Evolutionary conservation across 495 filamentous ascomycete genomes (phyloP).

Genomic region (Aspergillus mulundensis): DNA sequence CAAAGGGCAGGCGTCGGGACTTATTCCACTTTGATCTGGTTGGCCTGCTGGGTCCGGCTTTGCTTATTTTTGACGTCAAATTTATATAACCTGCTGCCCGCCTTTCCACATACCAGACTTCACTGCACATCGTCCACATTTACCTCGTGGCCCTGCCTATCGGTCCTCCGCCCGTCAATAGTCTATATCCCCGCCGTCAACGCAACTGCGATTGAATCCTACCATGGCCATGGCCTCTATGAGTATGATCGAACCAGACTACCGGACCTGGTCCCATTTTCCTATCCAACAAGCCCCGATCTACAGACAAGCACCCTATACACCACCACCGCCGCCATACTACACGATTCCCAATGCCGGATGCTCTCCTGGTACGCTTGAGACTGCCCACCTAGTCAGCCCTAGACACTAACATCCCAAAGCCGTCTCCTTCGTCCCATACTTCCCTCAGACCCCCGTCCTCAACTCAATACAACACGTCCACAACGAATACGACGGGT

Average conservation of each 20-base stretch:
- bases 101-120: too few relatives aligned
- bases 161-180: not conserved
- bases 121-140: too few relatives aligned
- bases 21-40: not conserved
- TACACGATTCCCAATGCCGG: not conserved
- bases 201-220: not conserved
- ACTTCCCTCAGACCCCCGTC: not conserved
- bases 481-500: conserved; percentile 5
- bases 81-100: not conserved
- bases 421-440: not conserved
- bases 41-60: not conserved
- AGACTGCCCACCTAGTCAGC: not conserved
- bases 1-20: not conserved
- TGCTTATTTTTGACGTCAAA: conserved; percentile 3
- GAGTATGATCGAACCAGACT: not conserved
- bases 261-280: not conserved
- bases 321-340: not conserved
- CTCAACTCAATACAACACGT: not conserved
- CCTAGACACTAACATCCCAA: not conserved
- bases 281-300: not conserved
- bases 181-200: not conserved
- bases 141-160: not conserved
- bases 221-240: not conserved
- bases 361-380: not conserved
- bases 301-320: not conserved